Percentiles rank a stretch among this genome's conserved stretches.
Conservation (phyloP, 768 basidiomycete genomes). For the Cantharellus anzutake region DNA sequence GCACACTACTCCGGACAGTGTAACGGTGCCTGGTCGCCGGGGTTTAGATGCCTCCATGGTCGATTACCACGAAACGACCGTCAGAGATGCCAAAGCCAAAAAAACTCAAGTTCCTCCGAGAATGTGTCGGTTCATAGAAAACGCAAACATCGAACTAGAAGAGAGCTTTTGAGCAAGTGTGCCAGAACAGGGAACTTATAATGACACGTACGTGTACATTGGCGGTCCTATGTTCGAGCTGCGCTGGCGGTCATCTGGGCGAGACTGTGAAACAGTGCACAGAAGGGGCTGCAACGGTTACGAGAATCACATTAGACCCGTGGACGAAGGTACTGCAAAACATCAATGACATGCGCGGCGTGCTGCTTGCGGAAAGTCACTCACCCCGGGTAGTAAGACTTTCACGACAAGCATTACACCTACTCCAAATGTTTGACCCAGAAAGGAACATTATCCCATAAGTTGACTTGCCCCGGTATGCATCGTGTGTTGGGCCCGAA, state of each 20-base stretch:
- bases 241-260: conserved; percentile 9
- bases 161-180: not conserved
- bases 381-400: not conserved
- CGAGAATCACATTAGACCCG: conserved; percentile 9
- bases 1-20: too few species aligned
- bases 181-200: not conserved
- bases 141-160: not conserved
- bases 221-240: conserved; percentile 5
- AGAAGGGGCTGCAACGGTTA: conserved; percentile 6
- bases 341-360: not conserved
- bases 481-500: not conserved
- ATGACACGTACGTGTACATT: not conserved
- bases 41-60: not conserved
- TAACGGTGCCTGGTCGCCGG: too few species aligned
- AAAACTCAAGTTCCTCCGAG: not conserved
- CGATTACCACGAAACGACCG: not conserved
- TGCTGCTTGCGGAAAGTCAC: not conserved
- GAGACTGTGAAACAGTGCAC: conserved; percentile 5
- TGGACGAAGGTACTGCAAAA: not conserved
- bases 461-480: too few species aligned
- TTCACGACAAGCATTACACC: not conserved
- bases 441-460: not conserved
- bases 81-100: not conserved
- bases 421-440: not conserved
- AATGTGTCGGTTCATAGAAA: not conserved